Evolutionary conservation across 495 filamentous ascomycete genomes (phyloP).

Genomic region (Trichoderma gamsii): DNA sequence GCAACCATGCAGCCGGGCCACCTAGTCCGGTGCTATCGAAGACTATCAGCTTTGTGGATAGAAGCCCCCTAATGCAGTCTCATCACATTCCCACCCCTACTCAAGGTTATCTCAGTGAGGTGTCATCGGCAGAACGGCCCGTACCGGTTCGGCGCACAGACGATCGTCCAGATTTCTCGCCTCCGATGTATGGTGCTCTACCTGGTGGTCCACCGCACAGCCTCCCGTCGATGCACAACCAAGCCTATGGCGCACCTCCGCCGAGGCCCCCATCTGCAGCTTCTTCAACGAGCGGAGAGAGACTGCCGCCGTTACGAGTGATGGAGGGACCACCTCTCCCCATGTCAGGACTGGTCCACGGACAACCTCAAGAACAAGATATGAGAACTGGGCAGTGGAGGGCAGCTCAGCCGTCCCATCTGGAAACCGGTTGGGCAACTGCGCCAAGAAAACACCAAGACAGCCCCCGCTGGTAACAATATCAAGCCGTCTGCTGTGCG

Average conservation of each 20-base stretch:
- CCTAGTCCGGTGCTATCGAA: constrained; percentile 37
- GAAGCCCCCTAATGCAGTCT: constrained; percentile 25
- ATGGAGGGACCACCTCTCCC: constrained; percentile 32
- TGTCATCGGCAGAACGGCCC: constrained; percentile 36
- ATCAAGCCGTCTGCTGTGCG: neutral
- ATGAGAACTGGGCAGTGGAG: constrained; percentile 19
- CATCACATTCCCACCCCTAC: constrained; percentile 24
- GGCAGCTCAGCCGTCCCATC: constrained; percentile 28
- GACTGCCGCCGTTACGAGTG: constrained; percentile 38
- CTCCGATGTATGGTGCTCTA: constrained; percentile 28
- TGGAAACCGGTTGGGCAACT: constrained; percentile 43
- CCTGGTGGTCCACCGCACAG: neutral
- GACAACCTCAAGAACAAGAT: constrained; percentile 18
- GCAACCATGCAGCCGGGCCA: constrained; percentile 42
- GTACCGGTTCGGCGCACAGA: constrained; percentile 41
- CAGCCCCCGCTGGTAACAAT: constrained; percentile 16
- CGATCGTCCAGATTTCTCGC: constrained; percentile 34
- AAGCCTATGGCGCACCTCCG: constrained; percentile 29
- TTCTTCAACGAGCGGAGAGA: constrained; percentile 26
- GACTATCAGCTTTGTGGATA: constrained; percentile 29
- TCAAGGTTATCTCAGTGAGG: constrained; percentile 26
- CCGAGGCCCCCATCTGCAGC: constrained; percentile 37
- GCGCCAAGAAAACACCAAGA: constrained; percentile 29
- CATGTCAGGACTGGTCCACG: constrained; percentile 5
- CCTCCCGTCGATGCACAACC: constrained; percentile 9